Conservation (phyloP, 1,139 yeast species). For the Geotrichum carabidarum region DNA sequence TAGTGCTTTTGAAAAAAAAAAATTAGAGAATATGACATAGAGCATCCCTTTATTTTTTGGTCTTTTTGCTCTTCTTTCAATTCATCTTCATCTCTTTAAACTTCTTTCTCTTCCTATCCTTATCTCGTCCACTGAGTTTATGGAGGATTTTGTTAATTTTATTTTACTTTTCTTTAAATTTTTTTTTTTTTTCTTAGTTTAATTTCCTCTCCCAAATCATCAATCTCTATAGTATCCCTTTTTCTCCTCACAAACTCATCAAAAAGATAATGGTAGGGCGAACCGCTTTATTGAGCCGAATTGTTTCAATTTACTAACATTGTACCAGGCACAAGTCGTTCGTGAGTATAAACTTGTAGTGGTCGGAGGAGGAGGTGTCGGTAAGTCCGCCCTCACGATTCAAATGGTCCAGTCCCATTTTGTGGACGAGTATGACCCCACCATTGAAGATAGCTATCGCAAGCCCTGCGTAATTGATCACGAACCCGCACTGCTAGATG, state of each 20-base stretch:
- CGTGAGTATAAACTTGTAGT: conserved; percentile 72
- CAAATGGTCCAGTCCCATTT: conserved; percentile 42
- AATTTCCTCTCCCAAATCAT: neutral
- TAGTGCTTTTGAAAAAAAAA: too few relatives aligned
- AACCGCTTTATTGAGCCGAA: neutral
- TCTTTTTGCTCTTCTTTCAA: neutral
- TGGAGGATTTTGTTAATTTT: neutral
- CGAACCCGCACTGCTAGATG: conserved; percentile 75
- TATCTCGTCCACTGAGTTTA: neutral
- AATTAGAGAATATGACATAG: too few relatives aligned
- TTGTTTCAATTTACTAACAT: neutral
- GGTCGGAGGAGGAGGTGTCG: conserved; percentile 97
- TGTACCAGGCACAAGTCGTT: conserved; percentile 5
- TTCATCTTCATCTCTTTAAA: neutral
- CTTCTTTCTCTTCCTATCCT: neutral
- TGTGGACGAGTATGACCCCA: conserved; percentile 83
- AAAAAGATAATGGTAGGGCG: neutral
- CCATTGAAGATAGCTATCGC: conserved; percentile 86
- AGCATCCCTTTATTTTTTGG: neutral
- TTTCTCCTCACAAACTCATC: neutral
- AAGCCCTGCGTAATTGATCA: conserved; percentile 59
- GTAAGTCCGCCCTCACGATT: conserved; percentile 88
- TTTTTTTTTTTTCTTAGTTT: neutral
- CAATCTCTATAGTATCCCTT: neutral
- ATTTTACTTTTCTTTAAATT: neutral